Evolutionary conservation across 2,329 filamentous ascomycete species (phyloP).

Genomic region (Mollisiaceae sp.): DNA sequence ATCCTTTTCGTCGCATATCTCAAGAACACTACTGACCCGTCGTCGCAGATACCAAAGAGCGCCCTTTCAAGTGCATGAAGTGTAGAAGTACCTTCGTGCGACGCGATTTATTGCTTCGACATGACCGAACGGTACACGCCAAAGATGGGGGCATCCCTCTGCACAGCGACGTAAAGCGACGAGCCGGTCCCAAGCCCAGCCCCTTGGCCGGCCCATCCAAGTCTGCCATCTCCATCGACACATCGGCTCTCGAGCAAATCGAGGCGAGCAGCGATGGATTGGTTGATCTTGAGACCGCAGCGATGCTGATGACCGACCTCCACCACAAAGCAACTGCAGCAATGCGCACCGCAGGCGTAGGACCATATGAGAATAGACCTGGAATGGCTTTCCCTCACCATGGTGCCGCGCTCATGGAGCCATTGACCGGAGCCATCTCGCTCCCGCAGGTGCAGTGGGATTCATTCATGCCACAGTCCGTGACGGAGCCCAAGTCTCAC

Average conservation of each 20-base stretch:
- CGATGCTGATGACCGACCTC: slow-evolving; percentile 98
- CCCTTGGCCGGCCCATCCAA: slow-evolving; percentile 72
- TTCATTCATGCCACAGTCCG: slow-evolving; percentile 75
- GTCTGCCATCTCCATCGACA: slow-evolving; percentile 79
- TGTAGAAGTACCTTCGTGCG: slow-evolving; percentile 98
- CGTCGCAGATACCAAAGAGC: slow-evolving; percentile 88
- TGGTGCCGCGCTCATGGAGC: slow-evolving; percentile 75
- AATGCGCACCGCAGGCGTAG: slow-evolving; percentile 60
- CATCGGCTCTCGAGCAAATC: slow-evolving; percentile 87
- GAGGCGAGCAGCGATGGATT: slow-evolving; percentile 88
- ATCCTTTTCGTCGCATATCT: slow-evolving; percentile 1
- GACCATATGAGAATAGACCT: slow-evolving; percentile 59
- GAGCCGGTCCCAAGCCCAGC: slow-evolving; percentile 71
- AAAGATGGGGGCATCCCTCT: slow-evolving; percentile 95
- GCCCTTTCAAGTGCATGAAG: slow-evolving; percentile 98
- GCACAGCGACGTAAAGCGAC: slow-evolving; percentile 91
- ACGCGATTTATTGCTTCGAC: slow-evolving; percentile 91
- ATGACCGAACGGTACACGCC: slow-evolving; percentile 97
- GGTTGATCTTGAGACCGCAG: slow-evolving; percentile 95
- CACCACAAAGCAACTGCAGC: slow-evolving; percentile 91
- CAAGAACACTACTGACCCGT: slow-evolving; percentile 14
- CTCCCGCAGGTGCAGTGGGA: slow-evolving; percentile 93
- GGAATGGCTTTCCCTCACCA: slow-evolving; percentile 76
- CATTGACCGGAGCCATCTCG: slow-evolving; percentile 77
- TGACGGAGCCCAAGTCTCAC: slow-evolving; percentile 75